Conservation (phyloP, 208 protist genomes). For the Leishmania aethiopica region DNA sequence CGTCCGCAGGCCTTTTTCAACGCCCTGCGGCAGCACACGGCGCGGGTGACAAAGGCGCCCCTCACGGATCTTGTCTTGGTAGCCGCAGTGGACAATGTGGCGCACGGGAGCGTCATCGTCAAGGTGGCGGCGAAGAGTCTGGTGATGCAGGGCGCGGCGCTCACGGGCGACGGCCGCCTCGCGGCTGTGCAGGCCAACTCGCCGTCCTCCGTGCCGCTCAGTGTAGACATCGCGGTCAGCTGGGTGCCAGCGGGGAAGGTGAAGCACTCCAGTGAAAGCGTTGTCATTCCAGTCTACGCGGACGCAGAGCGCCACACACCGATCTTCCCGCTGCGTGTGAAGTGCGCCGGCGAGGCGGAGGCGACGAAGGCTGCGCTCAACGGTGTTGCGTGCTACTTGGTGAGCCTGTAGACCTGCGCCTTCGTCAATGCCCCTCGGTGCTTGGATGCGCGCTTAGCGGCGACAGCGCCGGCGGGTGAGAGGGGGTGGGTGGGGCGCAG, state of each 20-base stretch:
- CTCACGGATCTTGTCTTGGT: slow-evolving; percentile 87
- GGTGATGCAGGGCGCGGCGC: slow-evolving; percentile 72
- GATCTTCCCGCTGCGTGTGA: slow-evolving; percentile 59
- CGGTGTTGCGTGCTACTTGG: slow-evolving; percentile 76
- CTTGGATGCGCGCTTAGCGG: not conserved
- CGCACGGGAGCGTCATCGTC: slow-evolving; percentile 31
- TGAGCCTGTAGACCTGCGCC: slow-evolving; percentile 23
- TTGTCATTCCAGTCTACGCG: slow-evolving; percentile 75
- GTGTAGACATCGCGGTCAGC: slow-evolving; percentile 51
- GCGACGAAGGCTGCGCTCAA: slow-evolving; percentile 46
- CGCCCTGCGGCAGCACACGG: slow-evolving; percentile 94
- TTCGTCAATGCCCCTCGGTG: not conserved
- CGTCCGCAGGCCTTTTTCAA: slow-evolving; percentile 95
- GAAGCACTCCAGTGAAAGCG: slow-evolving; percentile 25
- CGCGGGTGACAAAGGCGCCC: slow-evolving; percentile 56
- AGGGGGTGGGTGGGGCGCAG: not conserved
- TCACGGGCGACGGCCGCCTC: slow-evolving; percentile 47
- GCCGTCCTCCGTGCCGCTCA: slow-evolving; percentile 62
- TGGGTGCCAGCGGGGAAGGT: slow-evolving; percentile 51
- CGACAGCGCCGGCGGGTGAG: not conserved
- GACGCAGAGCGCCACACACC: slow-evolving; percentile 49
- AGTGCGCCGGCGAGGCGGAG: slow-evolving; percentile 32
- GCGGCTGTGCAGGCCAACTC: slow-evolving; percentile 46
- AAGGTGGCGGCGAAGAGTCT: slow-evolving; percentile 65
- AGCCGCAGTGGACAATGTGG: slow-evolving; percentile 26